Base-by-base conservation (phyloP, 306 rosid species). In the Dryas drummondii region DNA sequence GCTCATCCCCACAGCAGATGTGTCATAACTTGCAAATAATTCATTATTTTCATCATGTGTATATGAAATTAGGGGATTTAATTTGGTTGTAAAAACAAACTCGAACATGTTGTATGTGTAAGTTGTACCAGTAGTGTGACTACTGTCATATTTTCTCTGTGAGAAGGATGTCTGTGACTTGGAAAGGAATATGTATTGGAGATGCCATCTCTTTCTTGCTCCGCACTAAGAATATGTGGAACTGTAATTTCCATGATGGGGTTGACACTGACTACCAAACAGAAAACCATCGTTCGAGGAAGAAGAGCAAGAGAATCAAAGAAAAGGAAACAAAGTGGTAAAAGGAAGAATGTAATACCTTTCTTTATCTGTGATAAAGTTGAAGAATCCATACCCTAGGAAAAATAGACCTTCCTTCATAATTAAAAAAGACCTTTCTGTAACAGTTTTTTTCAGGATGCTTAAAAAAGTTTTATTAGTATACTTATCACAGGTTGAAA, bases 331-430 rank as follows among this genome's bases (percentile, higher is more conserved):
- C 75, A 71, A 71, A 77, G 72, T 44, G 61, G 62, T 68, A 72
- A 81, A 84, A 66, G 87, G 77, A 54, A 87, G 98, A 93, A 93
- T 91, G 82, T 58, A 78, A 88, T 91, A 66, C 91, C 88, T 78
- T 84, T 86, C 92, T 88, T 82, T 86, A 71, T 76, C 67, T 41
- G 56, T 83, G 82, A 82, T 74, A 89, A 91, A 88, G 89, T 76
- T 73, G 86, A 86, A 84, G 92, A 91, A 85, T 89, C 90, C 62
- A 66, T 63, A 42, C 75, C 83, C 81, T 41, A 69, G 46, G 76
- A 91, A 85, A 81, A 76, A 75, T 62, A 26, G 70, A 87, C 81
- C 77, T 84, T 85, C 65, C 60, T 57, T 75, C 57, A 64, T 59
- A 46, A 22, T 22, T 22, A 22, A 22, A 22, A 22, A 22, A 22